These are phyloP conservation scores for Amauroascus verrucosus DNA, from an alignment of 2,329 filamentous ascomycete species.

Conservation along the genomic window DNA sequence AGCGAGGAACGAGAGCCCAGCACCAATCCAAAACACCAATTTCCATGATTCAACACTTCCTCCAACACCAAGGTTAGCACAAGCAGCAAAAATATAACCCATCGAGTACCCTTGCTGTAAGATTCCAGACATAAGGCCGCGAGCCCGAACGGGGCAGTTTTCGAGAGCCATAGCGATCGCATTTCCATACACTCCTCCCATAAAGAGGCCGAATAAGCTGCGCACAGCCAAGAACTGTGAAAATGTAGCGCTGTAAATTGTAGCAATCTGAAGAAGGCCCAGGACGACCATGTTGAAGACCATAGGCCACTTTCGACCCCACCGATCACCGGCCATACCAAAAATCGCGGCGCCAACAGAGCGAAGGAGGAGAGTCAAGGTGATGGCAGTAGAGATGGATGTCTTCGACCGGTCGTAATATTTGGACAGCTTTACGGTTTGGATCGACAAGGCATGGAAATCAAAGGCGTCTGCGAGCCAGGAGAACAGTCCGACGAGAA, in stretches of 20 bases:
- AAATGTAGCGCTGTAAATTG: slow-evolving; percentile 51
- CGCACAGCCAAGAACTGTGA: slow-evolving; percentile 50
- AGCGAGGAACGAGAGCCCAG: slow-evolving; percentile 67
- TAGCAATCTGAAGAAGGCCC: slow-evolving; percentile 51
- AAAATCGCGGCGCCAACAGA: slow-evolving; percentile 52
- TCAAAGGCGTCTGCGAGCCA: slow-evolving; percentile 62
- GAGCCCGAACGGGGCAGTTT: slow-evolving; percentile 49
- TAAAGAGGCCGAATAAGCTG: slow-evolving; percentile 53
- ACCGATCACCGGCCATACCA: slow-evolving; percentile 45
- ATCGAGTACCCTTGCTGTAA: slow-evolving; percentile 57
- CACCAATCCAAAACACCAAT: slow-evolving; percentile 82
- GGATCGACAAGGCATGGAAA: slow-evolving; percentile 54
- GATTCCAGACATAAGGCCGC: slow-evolving; percentile 52
- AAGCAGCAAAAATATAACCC: slow-evolving; percentile 53
- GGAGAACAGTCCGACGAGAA: slow-evolving; percentile 61
- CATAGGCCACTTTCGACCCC: slow-evolving; percentile 50
- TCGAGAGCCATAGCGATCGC: slow-evolving; percentile 53
- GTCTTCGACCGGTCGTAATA: slow-evolving; percentile 45
- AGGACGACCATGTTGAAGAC: slow-evolving; percentile 53
- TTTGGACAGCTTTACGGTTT: slow-evolving; percentile 45
- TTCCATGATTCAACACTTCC: slow-evolving; percentile 74
- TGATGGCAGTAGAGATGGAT: slow-evolving; percentile 51
- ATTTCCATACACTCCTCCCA: slow-evolving; percentile 50
- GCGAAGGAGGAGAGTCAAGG: slow-evolving; percentile 51
- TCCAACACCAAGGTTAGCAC: slow-evolving; percentile 43